These are phyloP conservation scores for Penicillium capsulatum DNA, from an alignment of 2,329 filamentous ascomycete species.

Conservation along the genomic window DNA sequence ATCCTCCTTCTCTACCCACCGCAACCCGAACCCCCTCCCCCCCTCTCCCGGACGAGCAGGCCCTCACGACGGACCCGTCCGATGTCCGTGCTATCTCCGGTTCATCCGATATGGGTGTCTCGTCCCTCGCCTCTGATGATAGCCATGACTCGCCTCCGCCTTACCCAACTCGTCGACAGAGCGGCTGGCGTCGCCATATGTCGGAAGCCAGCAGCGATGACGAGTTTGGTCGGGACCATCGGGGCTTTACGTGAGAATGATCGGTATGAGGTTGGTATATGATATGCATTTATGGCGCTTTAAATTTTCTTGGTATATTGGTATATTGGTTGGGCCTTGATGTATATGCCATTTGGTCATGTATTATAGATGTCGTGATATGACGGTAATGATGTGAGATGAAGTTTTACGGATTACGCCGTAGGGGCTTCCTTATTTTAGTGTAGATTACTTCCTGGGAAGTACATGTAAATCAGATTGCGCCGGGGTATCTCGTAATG, in stretches of 20 bases:
- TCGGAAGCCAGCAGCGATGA: conserved; percentile 15
- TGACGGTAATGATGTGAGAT: conserved; percentile 17
- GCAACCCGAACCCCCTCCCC: conserved; percentile 32
- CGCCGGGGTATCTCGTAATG: too few relatives aligned
- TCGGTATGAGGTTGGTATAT: conserved; percentile 9
- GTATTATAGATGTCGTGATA: conserved; percentile 16
- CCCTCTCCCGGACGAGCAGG: conserved; percentile 29
- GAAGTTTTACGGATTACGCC: too few relatives aligned
- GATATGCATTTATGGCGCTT: too few relatives aligned
- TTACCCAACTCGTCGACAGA: conserved; percentile 15
- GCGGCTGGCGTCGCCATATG: conserved; percentile 31
- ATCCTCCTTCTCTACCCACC: conserved; percentile 24
- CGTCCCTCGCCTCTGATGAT: conserved; percentile 20
- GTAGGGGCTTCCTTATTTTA: too few relatives aligned
- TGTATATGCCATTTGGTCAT: conserved; percentile 1
- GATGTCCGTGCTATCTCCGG: conserved; percentile 16
- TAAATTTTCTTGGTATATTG: too few relatives aligned
- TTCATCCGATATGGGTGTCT: conserved; percentile 20
- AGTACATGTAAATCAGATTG: too few relatives aligned
- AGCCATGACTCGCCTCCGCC: conserved; percentile 5
- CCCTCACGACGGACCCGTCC: conserved; percentile 6
- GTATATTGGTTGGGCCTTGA: too few relatives aligned
- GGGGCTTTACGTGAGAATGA: conserved; percentile 3
- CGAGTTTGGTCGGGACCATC: conserved; percentile 4
- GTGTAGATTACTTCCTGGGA: too few relatives aligned